phyloP scores from a whole-genome alignment of 306 rosid genomes.

The Notholithocarpus densiflorus region DNA sequence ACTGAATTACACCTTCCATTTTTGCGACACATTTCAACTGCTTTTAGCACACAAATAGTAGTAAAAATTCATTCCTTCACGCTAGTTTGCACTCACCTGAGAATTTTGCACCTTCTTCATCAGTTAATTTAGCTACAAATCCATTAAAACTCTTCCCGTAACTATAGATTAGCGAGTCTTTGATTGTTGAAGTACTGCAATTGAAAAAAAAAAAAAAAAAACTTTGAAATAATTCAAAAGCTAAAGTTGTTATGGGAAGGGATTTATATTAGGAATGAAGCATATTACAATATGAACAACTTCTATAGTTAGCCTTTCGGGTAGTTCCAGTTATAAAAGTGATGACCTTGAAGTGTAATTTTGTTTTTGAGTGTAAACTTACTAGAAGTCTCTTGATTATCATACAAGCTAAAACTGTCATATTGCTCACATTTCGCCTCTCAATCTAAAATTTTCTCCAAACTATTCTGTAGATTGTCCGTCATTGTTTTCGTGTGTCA shows the following conservation, averaged over 20 bases:
- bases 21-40: slow-evolving; percentile 6
- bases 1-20: slow-evolving; percentile 34
- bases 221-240: background rate
- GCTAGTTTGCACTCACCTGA: slow-evolving; percentile 4
- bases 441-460: no score
- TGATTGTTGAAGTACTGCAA: slow-evolving; percentile 22
- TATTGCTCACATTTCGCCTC: no score
- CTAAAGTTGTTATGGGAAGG: background rate
- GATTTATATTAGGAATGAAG: no score
- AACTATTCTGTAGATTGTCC: no score
- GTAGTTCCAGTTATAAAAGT: no score
- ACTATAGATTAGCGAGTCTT: slow-evolving; percentile 28
- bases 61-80: background rate
- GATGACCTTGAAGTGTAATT: no score
- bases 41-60: background rate
- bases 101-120: slow-evolving; percentile 30
- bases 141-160: slow-evolving; percentile 36
- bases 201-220: background rate
- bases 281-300: no score
- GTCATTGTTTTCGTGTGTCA: no score
- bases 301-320: no score
- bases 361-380: no score
- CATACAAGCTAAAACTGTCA: no score
- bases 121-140: slow-evolving; percentile 30
- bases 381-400: no score